Percentiles rank a stretch among this genome's conserved stretches.
Evolutionary conservation across 2,329 filamentous ascomycete species (phyloP).

Genomic region (Clarireedia paspali): DNA sequence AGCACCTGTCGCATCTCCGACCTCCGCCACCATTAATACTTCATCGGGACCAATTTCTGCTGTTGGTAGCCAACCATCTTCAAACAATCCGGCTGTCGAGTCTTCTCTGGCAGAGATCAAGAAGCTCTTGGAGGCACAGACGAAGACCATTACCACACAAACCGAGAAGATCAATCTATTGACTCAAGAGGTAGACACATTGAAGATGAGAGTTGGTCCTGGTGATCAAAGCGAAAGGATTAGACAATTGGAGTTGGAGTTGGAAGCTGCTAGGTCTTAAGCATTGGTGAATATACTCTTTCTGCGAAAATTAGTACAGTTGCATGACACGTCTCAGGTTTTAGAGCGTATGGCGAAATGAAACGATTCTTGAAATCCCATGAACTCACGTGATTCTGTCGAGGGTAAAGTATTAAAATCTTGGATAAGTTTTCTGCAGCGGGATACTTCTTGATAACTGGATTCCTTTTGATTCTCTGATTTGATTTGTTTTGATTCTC

Average conservation of each 20-base stretch:
- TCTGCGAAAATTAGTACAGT: neutral
- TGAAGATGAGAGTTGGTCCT: constrained; percentile 69
- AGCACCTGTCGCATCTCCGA: constrained; percentile 15
- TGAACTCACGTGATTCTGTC: neutral
- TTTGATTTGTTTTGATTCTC: too few species aligned
- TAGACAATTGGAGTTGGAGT: constrained; percentile 58
- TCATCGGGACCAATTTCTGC: constrained; percentile 30
- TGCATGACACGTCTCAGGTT: neutral
- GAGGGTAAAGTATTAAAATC: neutral
- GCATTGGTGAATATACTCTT: neutral
- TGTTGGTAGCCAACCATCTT: constrained; percentile 26
- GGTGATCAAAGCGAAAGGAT: constrained; percentile 55
- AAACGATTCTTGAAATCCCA: neutral
- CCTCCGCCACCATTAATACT: constrained; percentile 29
- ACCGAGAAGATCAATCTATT: constrained; percentile 66
- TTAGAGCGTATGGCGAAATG: neutral
- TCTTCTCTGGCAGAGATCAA: constrained; percentile 70
- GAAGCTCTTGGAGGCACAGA: constrained; percentile 67
- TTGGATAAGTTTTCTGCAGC: too few species aligned
- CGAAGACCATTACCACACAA: constrained; percentile 68
- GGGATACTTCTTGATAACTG: too few species aligned
- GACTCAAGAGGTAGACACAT: constrained; percentile 65
- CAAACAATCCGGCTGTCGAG: constrained; percentile 42
- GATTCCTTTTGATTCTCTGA: too few species aligned
- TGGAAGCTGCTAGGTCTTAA: constrained; percentile 53